Evolutionary conservation across 257 asterid species (phyloP), one percentile per base, ranked within the genome.

Genomic region (Solanum tacnaense): DNA sequence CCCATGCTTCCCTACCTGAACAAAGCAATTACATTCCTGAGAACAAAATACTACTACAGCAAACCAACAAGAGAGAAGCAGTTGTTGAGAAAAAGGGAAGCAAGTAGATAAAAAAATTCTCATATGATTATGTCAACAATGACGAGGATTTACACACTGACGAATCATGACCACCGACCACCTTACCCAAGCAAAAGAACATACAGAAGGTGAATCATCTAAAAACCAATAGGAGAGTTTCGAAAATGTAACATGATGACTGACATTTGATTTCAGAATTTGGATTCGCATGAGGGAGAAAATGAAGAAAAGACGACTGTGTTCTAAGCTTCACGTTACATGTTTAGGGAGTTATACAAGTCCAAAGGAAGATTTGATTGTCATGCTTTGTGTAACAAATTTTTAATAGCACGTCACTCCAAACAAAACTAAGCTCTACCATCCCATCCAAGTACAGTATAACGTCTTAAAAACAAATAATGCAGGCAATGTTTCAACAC

Each of bases 1-100:
- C 36, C 99, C 99, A 88, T 97, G 98, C 91, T 89, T 95, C 88
- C 99, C 99, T 32, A 97, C 93, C 99, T 97, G 93, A 89, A 92
- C 8, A 60, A 35, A 87, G 82, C 87, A 10, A 34, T 39, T 21
- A 52, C 16, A 20, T 49, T 46, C 44, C 35, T 56, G 49, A 67
- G 87, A 86, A 76, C 62, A 81, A 83, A 9, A 74, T 27, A 83
- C 23, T 13, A 15, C 20, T 32, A 78, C 68, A 41, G 6, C 68
- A 52, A 29, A 62, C 52, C 38, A 25, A 41, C 41, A 32, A 41
- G 72, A 21, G 44, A 9, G 79, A 16, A 29, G 44, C 35, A 85
- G 25, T 21, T 4, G 13, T 41, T 78, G 38, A 23, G 21, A 74
- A 46, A 74, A 44, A 41, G 8, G 56, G 49, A 79, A 41, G 84